A percentile compares a stretch with the other conserved stretches of the same genome.
Conservation (phyloP, 2,329 filamentous ascomycete genomes). For the Aspergillus bombycis region DNA sequence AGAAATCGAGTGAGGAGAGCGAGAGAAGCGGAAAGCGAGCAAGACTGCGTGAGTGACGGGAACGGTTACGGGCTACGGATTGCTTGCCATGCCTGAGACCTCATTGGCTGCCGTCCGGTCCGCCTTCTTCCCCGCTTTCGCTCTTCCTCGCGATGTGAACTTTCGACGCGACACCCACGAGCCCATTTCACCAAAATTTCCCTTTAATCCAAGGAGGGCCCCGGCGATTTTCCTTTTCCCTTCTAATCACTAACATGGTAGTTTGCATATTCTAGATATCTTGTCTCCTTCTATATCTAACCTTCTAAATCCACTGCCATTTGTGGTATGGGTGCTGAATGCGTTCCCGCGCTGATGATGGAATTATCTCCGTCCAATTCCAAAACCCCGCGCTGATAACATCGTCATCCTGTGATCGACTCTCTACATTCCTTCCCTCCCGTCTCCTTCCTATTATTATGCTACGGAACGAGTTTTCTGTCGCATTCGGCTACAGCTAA, state of each 20-base stretch:
- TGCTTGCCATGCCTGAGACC: background rate
- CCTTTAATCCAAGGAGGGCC: background rate
- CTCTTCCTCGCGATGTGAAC: constrained; percentile 5
- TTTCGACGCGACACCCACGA: constrained; percentile 1
- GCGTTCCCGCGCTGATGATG: background rate
- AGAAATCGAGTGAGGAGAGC: constrained; percentile 32
- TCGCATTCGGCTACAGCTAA: background rate
- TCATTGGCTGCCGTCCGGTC: constrained; percentile 4
- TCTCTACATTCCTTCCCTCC: background rate
- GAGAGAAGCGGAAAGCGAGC: constrained; percentile 30
- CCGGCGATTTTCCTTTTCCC: background rate
- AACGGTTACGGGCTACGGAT: constrained; percentile 8
- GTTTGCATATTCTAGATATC: background rate
- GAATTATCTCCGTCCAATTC: constrained; percentile 5
- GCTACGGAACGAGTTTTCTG: background rate
- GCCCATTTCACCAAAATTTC: background rate
- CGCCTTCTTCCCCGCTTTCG: constrained; percentile 9
- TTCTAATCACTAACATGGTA: background rate
- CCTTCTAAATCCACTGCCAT: background rate
- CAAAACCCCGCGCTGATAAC: constrained; percentile 7
- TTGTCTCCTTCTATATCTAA: background rate
- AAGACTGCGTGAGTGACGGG: constrained; percentile 18
- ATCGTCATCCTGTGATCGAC: background rate
- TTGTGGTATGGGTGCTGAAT: background rate
- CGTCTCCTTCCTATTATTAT: background rate